Percentiles rank a stretch among this genome's conserved stretches.
Evolutionary conservation across 257 asterid species (phyloP).

Genomic region (Verbascum thapsus): DNA sequence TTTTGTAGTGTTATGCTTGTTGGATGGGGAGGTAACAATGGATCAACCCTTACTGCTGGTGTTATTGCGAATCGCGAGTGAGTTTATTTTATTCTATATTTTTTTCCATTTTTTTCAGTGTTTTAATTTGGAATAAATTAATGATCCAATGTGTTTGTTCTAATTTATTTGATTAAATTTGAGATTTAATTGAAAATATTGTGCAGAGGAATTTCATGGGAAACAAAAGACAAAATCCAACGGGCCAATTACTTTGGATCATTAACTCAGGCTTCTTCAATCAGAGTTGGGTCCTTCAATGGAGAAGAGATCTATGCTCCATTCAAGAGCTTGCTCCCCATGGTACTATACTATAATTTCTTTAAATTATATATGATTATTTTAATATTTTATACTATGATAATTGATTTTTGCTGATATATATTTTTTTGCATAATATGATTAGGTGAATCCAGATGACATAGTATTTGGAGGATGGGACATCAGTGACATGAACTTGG

Average conservation of each 20-base stretch:
- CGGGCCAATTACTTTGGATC: conserved; percentile 69
- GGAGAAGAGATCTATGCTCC: conserved; percentile 76
- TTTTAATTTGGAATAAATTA: too few species aligned
- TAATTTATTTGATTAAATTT: conserved; percentile 17
- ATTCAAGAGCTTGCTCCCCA: conserved; percentile 66
- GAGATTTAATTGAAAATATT: conserved; percentile 27
- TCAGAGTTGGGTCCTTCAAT: conserved; percentile 64
- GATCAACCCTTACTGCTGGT: conserved; percentile 63
- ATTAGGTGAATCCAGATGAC: conserved; percentile 62
- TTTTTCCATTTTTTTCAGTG: too few species aligned
- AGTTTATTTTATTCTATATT: too few species aligned
- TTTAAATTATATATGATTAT: too few species aligned
- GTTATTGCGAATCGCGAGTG: conserved; percentile 67
- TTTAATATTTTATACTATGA: neutral
- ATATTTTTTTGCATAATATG: conserved; percentile 26
- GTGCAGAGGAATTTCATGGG: conserved; percentile 75
- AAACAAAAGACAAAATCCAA: conserved; percentile 64
- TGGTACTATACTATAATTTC: conserved; percentile 36
- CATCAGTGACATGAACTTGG: conserved; percentile 64
- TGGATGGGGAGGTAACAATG: conserved; percentile 80
- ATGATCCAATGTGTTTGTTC: too few species aligned
- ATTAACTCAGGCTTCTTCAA: conserved; percentile 68
- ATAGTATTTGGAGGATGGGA: conserved; percentile 75
- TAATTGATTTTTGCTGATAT: too few species aligned
- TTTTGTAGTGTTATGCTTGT: conserved; percentile 62